Evolutionary conservation across 139 green algal genomes (phyloP), one percentile per base, ranked within the genome.

Genomic region (Raphidocelis subcapitata): DNA sequence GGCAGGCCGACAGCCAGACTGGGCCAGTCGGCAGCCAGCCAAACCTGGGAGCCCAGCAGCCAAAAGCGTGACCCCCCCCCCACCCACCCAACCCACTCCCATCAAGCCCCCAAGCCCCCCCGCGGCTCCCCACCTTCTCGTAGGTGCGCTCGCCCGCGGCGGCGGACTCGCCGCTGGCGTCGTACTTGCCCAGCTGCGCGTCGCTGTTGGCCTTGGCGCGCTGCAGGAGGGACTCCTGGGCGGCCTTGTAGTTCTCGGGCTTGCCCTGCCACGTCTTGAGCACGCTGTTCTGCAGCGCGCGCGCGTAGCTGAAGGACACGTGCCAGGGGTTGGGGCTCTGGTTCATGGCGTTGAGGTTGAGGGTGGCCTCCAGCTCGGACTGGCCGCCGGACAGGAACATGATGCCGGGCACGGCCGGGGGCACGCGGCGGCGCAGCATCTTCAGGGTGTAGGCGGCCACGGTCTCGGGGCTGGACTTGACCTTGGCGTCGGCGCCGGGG

Each of bases 291-390:
- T 97, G 93, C 72, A 99, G 92, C 24, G 96, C 96, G 77, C 96
- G 94, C 24, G 96, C 96, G 86, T 99, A 99, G 23, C 94, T 98
- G 96, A 99, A 99, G 54, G 96, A 99, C 87, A 99, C 96, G 86
- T 98, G 95, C 96, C 96, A 99, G n/a, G 96, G 96, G 93, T 99
- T 99, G 81, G 95, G 92, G 47, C 62, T 80, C 91, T 98, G 89
- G 96, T 99, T 99, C 96, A 99, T 99, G 83, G 94, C 96, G 86
- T 99, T 99, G 64, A 99, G 87, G 93, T 99, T 99, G 36, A 98
- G 87, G 62, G 95, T 99, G 31, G 96, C 90, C 94, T 99, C 96
- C 57, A 98, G 87, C 90, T 99, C 96, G 35, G 94, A 98, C 92
- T 99, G 95, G 79, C 95, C 95, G 67, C 95, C 95, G 26, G 93